Evolutionary conservation across 495 filamentous ascomycete genomes (phyloP).

Genomic region (Penicillium daleae): DNA sequence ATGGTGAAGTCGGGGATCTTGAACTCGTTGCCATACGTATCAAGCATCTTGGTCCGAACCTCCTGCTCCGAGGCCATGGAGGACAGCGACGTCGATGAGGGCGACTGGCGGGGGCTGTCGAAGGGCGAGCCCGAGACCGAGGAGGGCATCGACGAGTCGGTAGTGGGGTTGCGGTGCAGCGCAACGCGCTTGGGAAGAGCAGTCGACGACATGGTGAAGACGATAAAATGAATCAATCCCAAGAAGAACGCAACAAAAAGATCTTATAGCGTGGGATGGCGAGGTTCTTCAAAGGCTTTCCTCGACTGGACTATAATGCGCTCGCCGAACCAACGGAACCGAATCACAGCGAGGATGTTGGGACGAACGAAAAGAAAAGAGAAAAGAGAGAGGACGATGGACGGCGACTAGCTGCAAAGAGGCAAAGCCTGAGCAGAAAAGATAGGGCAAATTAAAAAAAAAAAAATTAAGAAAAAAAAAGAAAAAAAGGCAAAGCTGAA

Average conservation of each 20-base stretch:
- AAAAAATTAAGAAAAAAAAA: not conserved
- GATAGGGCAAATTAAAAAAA: too few species aligned
- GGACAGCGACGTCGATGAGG: slow-evolving; percentile 88
- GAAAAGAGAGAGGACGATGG: not conserved
- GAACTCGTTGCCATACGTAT: slow-evolving; percentile 72
- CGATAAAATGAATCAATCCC: slow-evolving; percentile 4
- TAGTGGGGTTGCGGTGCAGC: slow-evolving; percentile 53
- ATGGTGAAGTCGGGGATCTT: slow-evolving; percentile 72
- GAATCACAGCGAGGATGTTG: slow-evolving; percentile 10
- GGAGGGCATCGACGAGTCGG: slow-evolving; percentile 64
- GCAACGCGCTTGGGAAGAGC: slow-evolving; percentile 58
- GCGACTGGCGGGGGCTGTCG: slow-evolving; percentile 72
- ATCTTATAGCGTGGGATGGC: slow-evolving; percentile 1
- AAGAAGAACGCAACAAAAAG: not conserved
- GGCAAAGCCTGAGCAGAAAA: slow-evolving; percentile 2
- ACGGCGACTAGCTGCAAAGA: not conserved
- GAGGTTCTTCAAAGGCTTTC: not conserved
- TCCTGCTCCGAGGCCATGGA: slow-evolving; percentile 71
- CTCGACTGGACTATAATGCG: slow-evolving; percentile 11
- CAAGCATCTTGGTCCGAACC: slow-evolving; percentile 57
- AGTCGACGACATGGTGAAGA: slow-evolving; percentile 58
- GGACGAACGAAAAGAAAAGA: not conserved
- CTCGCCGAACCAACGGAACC: slow-evolving; percentile 14
- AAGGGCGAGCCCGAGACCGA: slow-evolving; percentile 66
- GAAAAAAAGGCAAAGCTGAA: not conserved